These are phyloP conservation scores for Passalora sequoiae DNA, from an alignment of 2,329 filamentous ascomycete genomes.

Conservation along the genomic window DNA sequence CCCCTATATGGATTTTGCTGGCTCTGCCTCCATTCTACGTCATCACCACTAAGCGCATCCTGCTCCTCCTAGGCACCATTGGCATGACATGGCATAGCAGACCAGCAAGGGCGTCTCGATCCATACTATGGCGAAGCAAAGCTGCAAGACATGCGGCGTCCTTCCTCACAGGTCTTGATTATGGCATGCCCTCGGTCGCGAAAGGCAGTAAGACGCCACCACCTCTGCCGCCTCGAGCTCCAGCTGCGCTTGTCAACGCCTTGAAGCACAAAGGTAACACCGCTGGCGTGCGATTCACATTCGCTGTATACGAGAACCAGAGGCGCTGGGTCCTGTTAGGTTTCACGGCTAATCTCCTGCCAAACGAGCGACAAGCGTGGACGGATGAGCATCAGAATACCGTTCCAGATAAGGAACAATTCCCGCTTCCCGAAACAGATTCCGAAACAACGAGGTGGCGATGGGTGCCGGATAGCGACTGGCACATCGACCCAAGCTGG, in stretches of 20 bases:
- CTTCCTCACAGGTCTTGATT: conserved; percentile 58
- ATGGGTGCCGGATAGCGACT: conserved; percentile 81
- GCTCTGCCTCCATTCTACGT: conserved; percentile 78
- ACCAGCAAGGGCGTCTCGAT: conserved; percentile 75
- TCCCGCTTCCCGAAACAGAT: conserved; percentile 63
- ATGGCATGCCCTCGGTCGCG: conserved; percentile 13
- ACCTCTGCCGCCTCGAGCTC: conserved; percentile 17
- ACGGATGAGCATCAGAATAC: conserved; percentile 91
- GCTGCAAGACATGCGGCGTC: conserved; percentile 64
- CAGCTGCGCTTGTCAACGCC: conserved; percentile 26
- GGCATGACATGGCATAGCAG: conserved; percentile 88
- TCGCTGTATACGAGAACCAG: conserved; percentile 95
- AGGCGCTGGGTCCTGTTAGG: conserved; percentile 90
- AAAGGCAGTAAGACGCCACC: conserved; percentile 31
- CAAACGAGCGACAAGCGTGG: conserved; percentile 86
- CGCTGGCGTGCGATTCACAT: conserved; percentile 88
- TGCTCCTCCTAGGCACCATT: conserved; percentile 81
- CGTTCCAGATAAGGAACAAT: conserved; percentile 68
- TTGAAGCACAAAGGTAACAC: conserved; percentile 40
- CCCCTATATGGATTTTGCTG: conserved; percentile 79
- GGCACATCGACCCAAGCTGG: conserved; percentile 74
- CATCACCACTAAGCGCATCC: conserved; percentile 77
- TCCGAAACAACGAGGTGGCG: conserved; percentile 61
- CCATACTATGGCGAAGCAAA: conserved; percentile 84
- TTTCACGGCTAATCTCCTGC: conserved; percentile 87